phyloP scores from a whole-genome alignment of 192 early-diverging fungal species.

The Cladochytrium replicatum region DNA sequence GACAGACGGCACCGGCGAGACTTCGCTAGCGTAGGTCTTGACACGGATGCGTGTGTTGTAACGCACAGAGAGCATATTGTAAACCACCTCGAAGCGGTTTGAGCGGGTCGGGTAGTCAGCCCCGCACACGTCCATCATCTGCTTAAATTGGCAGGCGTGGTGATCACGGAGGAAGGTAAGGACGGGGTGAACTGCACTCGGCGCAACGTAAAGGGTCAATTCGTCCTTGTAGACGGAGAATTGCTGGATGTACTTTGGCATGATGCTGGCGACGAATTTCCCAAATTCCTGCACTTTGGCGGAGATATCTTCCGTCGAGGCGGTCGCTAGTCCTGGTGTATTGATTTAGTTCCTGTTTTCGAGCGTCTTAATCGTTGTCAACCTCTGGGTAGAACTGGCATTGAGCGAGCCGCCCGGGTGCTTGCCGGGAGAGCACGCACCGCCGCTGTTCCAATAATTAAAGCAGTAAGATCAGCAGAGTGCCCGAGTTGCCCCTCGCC shows the following conservation, averaged over 20 bases:
- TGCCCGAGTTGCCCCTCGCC: too few species aligned
- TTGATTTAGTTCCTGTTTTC: too few species aligned
- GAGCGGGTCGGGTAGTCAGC: conserved; percentile 83
- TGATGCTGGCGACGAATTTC: conserved; percentile 67
- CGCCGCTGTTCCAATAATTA: too few species aligned
- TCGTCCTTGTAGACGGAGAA: conserved; percentile 97
- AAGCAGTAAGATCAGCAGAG: too few species aligned
- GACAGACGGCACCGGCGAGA: conserved; percentile 79
- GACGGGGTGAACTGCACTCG: conserved; percentile 63
- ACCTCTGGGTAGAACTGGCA: too few species aligned
- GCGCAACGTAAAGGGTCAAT: conserved; percentile 87
- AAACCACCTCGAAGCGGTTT: conserved; percentile 96
- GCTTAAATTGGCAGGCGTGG: conserved; percentile 85
- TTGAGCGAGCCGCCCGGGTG: too few species aligned
- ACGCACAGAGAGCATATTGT: conserved; percentile 76
- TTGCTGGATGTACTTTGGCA: conserved; percentile 96
- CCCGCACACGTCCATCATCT: conserved; percentile 74
- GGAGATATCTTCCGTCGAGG: too few species aligned
- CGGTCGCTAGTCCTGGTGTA: too few species aligned
- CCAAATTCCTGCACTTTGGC: conserved; percentile 83
- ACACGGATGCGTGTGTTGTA: conserved; percentile 92
- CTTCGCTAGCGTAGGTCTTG: conserved; percentile 93
- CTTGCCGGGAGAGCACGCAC: too few species aligned
- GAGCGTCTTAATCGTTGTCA: too few species aligned
- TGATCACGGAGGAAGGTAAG: conserved; percentile 90